These are phyloP conservation scores for Macroventuria anomochaeta DNA, from an alignment of 2,329 filamentous ascomycete genomes.

Conservation along the genomic window DNA sequence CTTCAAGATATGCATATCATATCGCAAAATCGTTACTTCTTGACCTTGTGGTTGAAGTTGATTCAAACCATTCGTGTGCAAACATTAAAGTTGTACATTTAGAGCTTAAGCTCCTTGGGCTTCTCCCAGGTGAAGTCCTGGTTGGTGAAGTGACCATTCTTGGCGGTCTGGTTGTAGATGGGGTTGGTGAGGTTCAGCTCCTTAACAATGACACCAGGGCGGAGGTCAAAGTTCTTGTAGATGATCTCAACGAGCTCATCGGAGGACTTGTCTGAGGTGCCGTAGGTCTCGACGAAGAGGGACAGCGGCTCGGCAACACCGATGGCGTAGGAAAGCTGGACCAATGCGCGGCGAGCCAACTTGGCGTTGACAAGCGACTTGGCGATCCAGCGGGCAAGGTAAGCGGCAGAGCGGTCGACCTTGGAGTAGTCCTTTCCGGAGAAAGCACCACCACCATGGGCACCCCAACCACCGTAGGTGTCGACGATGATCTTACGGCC, in stretches of 20 bases:
- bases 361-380: slow-evolving; percentile 93
- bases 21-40: slow-evolving; percentile 34
- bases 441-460: slow-evolving; percentile 99
- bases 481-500: slow-evolving; percentile 99
- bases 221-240: slow-evolving; percentile 93
- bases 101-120: slow-evolving; percentile 92
- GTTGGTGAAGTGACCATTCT: slow-evolving; percentile 99
- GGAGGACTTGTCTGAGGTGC: slow-evolving; percentile 86
- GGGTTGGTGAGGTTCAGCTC: slow-evolving; percentile 94
- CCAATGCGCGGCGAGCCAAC: slow-evolving; percentile 88
- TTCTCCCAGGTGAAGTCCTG: slow-evolving; percentile 98
- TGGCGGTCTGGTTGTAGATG: slow-evolving; percentile 98
- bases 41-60: slow-evolving; percentile 48
- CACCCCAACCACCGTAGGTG: slow-evolving; percentile 99
- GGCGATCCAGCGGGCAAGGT: slow-evolving; percentile 97
- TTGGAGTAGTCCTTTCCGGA: slow-evolving; percentile 99
- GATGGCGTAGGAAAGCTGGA: slow-evolving; percentile 99
- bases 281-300: slow-evolving; percentile 97
- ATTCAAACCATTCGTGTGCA: slow-evolving; percentile 49
- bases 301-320: slow-evolving; percentile 98
- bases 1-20: slow-evolving; percentile 49
- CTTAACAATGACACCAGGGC: slow-evolving; percentile 97
- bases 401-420: slow-evolving; percentile 97
- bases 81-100: slow-evolving; percentile 54
- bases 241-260: slow-evolving; percentile 96